These are phyloP conservation scores for Cercospora beticola DNA, from an alignment of 2,329 filamentous ascomycete genomes.

Conservation along the genomic window DNA sequence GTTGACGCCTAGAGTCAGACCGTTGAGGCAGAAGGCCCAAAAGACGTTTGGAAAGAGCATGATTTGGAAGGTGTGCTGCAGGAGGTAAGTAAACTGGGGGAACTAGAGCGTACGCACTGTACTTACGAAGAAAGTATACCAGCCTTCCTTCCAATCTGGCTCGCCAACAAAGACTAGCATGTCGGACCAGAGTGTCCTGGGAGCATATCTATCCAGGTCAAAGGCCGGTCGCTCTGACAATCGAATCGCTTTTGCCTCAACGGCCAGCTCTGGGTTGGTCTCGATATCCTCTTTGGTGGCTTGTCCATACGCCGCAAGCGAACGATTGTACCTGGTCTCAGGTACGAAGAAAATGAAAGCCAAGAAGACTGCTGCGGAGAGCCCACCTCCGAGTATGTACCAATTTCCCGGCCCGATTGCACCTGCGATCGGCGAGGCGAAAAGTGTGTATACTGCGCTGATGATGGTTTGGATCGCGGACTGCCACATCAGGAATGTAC, in stretches of 20 bases:
- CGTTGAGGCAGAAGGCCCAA: slow-evolving; percentile 45
- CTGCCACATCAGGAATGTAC: slow-evolving; percentile 45
- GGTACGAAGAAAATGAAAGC: slow-evolving; percentile 44
- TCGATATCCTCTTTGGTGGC: slow-evolving; percentile 23
- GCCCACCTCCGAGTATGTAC: slow-evolving; percentile 45
- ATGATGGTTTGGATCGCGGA: slow-evolving; percentile 44
- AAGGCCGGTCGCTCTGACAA: slow-evolving; percentile 32
- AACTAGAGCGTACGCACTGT: no score
- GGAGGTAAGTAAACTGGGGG: slow-evolving; percentile 4
- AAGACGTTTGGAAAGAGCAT: slow-evolving; percentile 45
- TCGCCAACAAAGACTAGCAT: slow-evolving; percentile 44
- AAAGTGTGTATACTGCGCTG: slow-evolving; percentile 42
- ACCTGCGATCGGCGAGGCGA: slow-evolving; percentile 46
- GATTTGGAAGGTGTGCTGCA: slow-evolving; percentile 26
- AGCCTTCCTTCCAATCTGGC: slow-evolving; percentile 41
- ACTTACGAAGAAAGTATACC: slow-evolving; percentile 30
- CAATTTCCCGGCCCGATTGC: slow-evolving; percentile 45
- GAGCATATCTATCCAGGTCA: slow-evolving; percentile 40
- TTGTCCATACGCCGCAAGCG: slow-evolving; percentile 42
- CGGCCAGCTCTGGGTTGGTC: neutral
- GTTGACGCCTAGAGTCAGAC: slow-evolving; percentile 44
- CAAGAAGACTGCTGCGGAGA: slow-evolving; percentile 39
- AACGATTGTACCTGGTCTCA: slow-evolving; percentile 46
- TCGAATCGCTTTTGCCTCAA: slow-evolving; percentile 22
- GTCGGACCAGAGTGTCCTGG: slow-evolving; percentile 42